Evolutionary conservation across 2,329 filamentous ascomycete species (phyloP), one percentile per base, ranked within the genome.

Genomic region (Metarhizium brunneum): DNA sequence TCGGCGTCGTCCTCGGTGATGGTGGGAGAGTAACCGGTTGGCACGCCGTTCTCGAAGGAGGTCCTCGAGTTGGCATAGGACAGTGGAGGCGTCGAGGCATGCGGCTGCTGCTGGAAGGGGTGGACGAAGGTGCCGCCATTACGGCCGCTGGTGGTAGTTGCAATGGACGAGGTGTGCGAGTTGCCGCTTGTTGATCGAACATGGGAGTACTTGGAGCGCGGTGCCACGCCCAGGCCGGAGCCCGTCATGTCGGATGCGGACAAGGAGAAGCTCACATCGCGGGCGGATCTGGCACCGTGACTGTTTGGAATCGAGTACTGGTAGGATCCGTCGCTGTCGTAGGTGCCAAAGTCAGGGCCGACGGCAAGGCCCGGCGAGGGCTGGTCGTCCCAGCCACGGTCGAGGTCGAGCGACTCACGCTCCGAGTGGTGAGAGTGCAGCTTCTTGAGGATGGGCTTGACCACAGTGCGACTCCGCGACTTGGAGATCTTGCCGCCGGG

Each of bases 401-500:
- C 79, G 59, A 86, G 67, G 62, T 86, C 83, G 57, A 85, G 68
- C 49, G 83, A 54, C 18, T 76, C 83, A 71, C 83, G 84, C 60
- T 83, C 81, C 61, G 80, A 83, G 51, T 61, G 61, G 11, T 61
- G 61, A 11, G 68, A 66, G 53, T 71, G 69, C 57, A 79, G 66
- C 66, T 84, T 85, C 67, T 83, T 84, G 54, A 86, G 70, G 48
- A 85, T 84, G 10, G 83, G 83, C 68, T 84, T 85, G 60, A 83
- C 79, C 57, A 73, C 72, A 57, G 71, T 71, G 61, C 76, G 77
- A 54, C 69, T 68, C 61, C 73, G 72, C 52, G 73, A 64, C 66
- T 82, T 82, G 63, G 72, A 66, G 60, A 69, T 63, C 56, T 68
- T 69, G 52, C 61, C 60, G 54, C 63, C 36, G 36, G 55, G n/a